Base-by-base conservation (phyloP, 768 basidiomycete species). In the Lactifluus volemus region DNA sequence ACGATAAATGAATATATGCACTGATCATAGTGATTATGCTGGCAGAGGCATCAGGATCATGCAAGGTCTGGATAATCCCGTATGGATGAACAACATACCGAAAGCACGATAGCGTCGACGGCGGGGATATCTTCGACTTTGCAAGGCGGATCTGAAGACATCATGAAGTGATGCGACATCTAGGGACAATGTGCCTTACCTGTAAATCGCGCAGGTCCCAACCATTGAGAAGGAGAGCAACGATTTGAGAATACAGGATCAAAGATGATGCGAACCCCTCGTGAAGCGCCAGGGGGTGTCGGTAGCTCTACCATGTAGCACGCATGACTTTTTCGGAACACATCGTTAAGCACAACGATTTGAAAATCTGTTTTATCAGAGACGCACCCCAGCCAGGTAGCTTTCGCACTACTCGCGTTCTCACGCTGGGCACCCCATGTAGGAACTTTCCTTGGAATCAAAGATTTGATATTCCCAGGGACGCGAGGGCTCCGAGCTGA, bases 71-170 rank as follows among this genome's bases (percentile, higher is more conserved):
- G 21, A 32, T 6, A 11, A 47, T 34, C 4, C n/a, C 41, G 38
- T 2, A 47, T 9, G 17, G 19, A 39, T 19, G 5, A 5, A n/a
- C n/a, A 39, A 52, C 70, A 72, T 74, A 74, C 81, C 68, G 76
- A 77, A 55, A 82, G 75, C 15, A 77, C 76, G 44, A 83, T 75
- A 6, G 73, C 74, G 63, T 82, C 80, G n/a, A 82, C 70, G 4
- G 76, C 69, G 1, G 81, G 81, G 25, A 83, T 68, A 2, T 80
- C 77, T 36, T 73, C 69, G n/a, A 76, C 70, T 12, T 68, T 57
- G 54, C 76, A 77, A 0, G 79, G 75, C 0, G 74, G 44, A 7
- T 71, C 73, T 75, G 57, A 49, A 41, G 34, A n/a, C 11, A 25
- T 21, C 15, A 3, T 38, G 51, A 29, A 14, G 47, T 15, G 50